Base-by-base conservation (phyloP, 148 eudicot species). In the Chenopodium formosanum region DNA sequence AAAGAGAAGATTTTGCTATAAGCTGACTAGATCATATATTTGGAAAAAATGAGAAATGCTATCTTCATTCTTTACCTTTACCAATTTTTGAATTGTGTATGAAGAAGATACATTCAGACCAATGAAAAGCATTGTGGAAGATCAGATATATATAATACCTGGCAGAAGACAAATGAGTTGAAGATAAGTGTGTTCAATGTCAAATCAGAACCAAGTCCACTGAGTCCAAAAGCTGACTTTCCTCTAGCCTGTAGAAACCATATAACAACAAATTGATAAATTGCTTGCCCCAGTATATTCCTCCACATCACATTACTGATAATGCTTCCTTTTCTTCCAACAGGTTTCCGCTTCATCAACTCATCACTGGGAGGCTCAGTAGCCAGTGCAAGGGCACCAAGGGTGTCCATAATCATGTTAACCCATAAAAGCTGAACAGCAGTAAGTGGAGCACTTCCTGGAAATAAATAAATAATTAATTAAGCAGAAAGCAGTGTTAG, bases 371-470 rank as follows among this genome's bases (percentile, higher is more conserved):
- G 92, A 47, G 89, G 91, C 75, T 90, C 92, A 14, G 92, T 90
- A 60, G 92, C 92, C 70, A 90, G 79, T 29, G 92, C 92, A 58
- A 90, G 86, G 20, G 92, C 92, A 4, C 92, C 92, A 19, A 90
- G 86, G 60, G 92, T 90, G 71, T 90, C 92, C 92, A 90, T 90
- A 17, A 90, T 90, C 83, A 90, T 81, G 90, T 90, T 90, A 47
- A 90, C 92, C 92, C 92, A 90, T 60, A 90, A 76, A 37, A 90
- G 82, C 79, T 90, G 92, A 19, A 90, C 90, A 63, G 90, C 92
- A 48, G 92, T 88, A 25, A 90, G 90, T 48, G 92, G 92, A 74
- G 89, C 89, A 52, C 79, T 78, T 83, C 92, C 92, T 86, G 88
- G 53, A 86, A 60, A 69, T n/a, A 62, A 11, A 76, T 40, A 13